These are phyloP conservation scores for Schwanniomyces sp. DNA, from an alignment of 805 yeast genomes.

Conservation along the genomic window DNA sequence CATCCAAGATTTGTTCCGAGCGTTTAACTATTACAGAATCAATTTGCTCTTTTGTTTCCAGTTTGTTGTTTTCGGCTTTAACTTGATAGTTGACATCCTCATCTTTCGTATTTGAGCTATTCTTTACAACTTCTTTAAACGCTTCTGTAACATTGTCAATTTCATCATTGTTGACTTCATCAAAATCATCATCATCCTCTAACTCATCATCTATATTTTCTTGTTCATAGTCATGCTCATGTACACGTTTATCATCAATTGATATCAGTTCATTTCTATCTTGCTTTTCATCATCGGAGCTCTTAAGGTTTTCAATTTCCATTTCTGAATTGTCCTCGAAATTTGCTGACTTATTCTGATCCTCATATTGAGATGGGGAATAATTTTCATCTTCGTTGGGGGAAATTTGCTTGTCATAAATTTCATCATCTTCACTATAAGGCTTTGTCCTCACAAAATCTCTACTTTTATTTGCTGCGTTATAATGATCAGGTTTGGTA, in stretches of 20 bases:
- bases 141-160: constrained; percentile 16
- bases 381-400: constrained; percentile 5
- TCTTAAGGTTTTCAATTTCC: constrained; percentile 2
- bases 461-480: constrained; percentile 4
- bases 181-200: constrained; percentile 19
- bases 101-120: constrained; percentile 15
- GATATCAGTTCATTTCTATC: not conserved
- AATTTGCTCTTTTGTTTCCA: constrained; percentile 8
- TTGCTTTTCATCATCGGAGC: constrained; percentile 1
- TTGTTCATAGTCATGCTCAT: not conserved
- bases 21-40: too few species aligned
- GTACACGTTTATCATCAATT: not conserved
- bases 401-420: not conserved
- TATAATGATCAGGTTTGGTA: constrained; percentile 11
- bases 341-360: not conserved
- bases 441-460: constrained; percentile 7
- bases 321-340: constrained; percentile 5
- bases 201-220: not conserved
- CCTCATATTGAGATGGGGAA: constrained; percentile 6
- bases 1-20: not conserved
- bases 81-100: constrained; percentile 18
- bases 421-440: constrained; percentile 2
- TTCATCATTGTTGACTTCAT: constrained; percentile 22
- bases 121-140: not conserved
- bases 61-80: constrained; percentile 12